phyloP scores from a whole-genome alignment of 768 basidiomycete species.

The Termitomyces sp. region DNA sequence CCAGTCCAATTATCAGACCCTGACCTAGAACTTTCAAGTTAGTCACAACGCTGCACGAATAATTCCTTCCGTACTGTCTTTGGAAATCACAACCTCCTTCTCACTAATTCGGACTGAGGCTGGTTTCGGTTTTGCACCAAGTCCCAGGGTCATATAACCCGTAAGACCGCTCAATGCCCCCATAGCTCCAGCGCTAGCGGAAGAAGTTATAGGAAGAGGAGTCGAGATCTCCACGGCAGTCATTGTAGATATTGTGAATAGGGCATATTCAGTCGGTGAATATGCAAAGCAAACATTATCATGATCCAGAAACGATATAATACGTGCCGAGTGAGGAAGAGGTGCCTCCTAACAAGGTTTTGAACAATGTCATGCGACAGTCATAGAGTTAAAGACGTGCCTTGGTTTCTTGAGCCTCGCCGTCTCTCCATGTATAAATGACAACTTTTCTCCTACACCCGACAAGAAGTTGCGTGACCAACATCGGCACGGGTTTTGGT shows the following conservation, averaged over 20 bases:
- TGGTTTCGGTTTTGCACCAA: conserved; percentile 74
- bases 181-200: conserved; percentile 51
- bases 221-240: conserved; percentile 53
- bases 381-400: conserved; percentile 35
- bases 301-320: conserved; percentile 68
- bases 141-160: conserved; percentile 82
- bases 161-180: conserved; percentile 77
- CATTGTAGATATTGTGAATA: conserved; percentile 65
- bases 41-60: background rate
- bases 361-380: background rate
- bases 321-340: conserved; percentile 88
- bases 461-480: conserved; percentile 75
- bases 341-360: conserved; percentile 61
- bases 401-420: conserved; percentile 69
- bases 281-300: conserved; percentile 73
- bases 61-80: conserved; percentile 61
- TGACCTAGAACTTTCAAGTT: conserved; percentile 43
- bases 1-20: conserved; percentile 60
- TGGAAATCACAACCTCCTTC: conserved; percentile 66
- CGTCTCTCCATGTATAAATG: conserved; percentile 84
- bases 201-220: conserved; percentile 41
- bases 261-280: conserved; percentile 70
- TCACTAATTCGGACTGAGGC: conserved; percentile 52
- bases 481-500: conserved; percentile 52
- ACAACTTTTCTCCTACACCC: conserved; percentile 86